Conservation (phyloP, 2,329 filamentous ascomycete genomes). For the Phyllosticta capitalensis region DNA sequence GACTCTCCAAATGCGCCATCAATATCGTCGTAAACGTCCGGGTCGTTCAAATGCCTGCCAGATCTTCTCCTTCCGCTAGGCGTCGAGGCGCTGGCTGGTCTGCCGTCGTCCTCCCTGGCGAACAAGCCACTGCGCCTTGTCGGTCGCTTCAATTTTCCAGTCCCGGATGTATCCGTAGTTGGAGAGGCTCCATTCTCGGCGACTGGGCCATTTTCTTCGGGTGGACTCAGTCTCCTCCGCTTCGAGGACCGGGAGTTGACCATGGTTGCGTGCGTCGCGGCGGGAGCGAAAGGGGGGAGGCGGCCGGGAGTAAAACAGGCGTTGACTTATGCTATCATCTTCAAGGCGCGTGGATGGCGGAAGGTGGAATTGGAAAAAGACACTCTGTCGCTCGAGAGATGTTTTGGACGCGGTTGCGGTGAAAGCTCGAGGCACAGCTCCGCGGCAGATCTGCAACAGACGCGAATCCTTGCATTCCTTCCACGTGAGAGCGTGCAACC, state of each 20-base stretch:
- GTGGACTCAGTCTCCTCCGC: constrained; percentile 3
- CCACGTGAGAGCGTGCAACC: neutral
- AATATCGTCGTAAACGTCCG: constrained; percentile 35
- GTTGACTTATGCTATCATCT: neutral
- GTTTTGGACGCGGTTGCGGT: neutral
- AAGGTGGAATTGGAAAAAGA: neutral
- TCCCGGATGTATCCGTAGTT: neutral
- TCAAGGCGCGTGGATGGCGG: neutral
- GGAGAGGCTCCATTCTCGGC: neutral
- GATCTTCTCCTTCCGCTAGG: neutral
- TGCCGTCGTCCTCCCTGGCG: neutral
- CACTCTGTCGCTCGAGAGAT: neutral
- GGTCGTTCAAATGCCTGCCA: constrained; percentile 13
- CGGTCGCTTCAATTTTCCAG: constrained; percentile 5
- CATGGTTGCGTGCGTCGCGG: neutral
- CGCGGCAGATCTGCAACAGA: neutral
- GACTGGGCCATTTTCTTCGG: neutral
- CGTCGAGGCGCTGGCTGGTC: neutral
- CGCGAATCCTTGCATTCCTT: neutral
- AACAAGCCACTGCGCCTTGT: neutral
- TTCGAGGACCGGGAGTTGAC: constrained; percentile 2
- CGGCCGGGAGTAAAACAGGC: neutral
- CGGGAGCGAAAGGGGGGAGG: neutral
- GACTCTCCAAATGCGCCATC: constrained; percentile 27
- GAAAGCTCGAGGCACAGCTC: neutral